A percentile compares a stretch with the other conserved stretches of the same genome.
phyloP scores from a whole-genome alignment of 805 yeast species.

The Suhomyces sp. region DNA sequence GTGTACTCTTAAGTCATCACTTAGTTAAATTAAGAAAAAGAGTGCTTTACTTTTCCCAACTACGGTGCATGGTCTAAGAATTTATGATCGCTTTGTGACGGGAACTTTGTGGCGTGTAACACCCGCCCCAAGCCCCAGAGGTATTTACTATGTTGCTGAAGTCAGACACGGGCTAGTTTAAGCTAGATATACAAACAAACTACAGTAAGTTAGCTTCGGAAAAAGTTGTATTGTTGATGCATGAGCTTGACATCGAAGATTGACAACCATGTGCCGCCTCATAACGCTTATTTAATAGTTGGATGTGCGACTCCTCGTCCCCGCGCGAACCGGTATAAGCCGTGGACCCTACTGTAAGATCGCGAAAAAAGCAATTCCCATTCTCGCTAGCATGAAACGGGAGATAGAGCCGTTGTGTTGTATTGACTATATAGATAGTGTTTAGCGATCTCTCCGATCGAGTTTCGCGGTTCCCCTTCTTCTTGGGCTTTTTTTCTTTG shows the following conservation, averaged over 20 bases:
- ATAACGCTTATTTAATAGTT: background rate
- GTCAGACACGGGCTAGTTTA: background rate
- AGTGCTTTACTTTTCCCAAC: background rate
- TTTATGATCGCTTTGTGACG: background rate
- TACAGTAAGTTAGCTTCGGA: background rate
- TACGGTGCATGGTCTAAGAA: background rate
- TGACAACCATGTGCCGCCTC: background rate
- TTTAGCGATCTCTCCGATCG: background rate
- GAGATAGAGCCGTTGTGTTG: background rate
- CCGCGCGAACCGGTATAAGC: background rate
- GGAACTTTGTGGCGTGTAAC: background rate
- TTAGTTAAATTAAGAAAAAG: background rate
- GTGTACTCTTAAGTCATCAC: background rate
- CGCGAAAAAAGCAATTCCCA: background rate
- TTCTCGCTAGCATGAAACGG: background rate
- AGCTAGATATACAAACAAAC: background rate
- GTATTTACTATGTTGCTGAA: background rate
- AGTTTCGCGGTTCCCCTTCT: background rate
- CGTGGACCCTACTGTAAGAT: background rate
- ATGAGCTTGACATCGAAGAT: background rate
- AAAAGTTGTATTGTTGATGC: background rate
- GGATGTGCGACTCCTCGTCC: background rate
- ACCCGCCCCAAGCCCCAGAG: background rate
- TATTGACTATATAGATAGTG: background rate
- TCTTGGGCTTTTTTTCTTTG: background rate